These are phyloP conservation scores for Draba incana DNA, from an alignment of 345 rosid genomes.

Conservation along the genomic window DNA sequence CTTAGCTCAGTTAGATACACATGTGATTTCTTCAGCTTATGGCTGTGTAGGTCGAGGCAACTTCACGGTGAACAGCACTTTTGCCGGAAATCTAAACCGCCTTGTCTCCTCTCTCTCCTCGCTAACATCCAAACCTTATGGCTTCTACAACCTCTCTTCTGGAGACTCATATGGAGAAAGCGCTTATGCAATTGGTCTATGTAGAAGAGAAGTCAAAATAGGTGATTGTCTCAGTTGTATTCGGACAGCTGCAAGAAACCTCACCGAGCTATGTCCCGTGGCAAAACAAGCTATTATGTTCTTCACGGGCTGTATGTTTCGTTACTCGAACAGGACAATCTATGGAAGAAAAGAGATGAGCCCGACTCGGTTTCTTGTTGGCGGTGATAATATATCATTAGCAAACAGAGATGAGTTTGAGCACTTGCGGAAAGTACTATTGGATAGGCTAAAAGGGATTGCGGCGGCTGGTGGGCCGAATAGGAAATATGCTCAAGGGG, in stretches of 20 bases:
- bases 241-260: constrained; percentile 26
- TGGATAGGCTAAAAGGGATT: constrained; percentile 27
- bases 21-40: constrained; percentile 1
- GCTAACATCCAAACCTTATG: constrained; percentile 28
- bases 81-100: constrained; percentile 26
- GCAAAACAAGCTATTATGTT: constrained; percentile 43
- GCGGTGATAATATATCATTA: neutral
- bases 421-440: constrained; percentile 30
- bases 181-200: constrained; percentile 42
- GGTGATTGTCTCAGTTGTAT: constrained; percentile 46
- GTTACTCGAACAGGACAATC: constrained; percentile 43
- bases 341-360: constrained; percentile 34
- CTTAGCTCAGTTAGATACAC: constrained; percentile 31
- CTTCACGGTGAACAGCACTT: constrained; percentile 33
- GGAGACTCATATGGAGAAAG: constrained; percentile 32
- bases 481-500: constrained; percentile 52
- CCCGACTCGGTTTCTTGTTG: neutral
- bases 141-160: constrained; percentile 42
- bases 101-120: constrained; percentile 37
- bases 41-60: constrained; percentile 25
- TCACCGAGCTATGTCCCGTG: constrained; percentile 33
- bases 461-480: constrained; percentile 42
- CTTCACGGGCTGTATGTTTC: constrained; percentile 47
- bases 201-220: constrained; percentile 50
- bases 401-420: constrained; percentile 25